Base-by-base conservation (phyloP, 345 rosid species). In the Cochlearia excelsa region DNA sequence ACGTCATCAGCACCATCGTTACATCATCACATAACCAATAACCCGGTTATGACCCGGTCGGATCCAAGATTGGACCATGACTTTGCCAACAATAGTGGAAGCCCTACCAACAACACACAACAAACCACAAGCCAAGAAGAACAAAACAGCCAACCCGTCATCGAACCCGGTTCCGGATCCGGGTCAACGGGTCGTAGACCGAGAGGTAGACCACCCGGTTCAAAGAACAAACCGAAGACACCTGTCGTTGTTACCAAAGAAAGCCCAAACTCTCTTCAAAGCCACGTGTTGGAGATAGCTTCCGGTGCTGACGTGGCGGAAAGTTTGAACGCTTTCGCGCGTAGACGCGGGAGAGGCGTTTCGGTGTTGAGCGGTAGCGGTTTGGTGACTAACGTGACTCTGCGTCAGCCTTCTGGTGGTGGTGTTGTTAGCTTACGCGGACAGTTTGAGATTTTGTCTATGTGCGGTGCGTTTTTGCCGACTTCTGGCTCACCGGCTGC, bases 311-410 rank as follows among this genome's bases (percentile, higher is more conserved):
- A 92, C 76, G 74, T 92, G 7, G 80, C 53, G 0, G 95, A 81
- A 52, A 78, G 90, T 75, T 54, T 92, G 1, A 75, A 86, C 43
- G 72, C 73, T 28, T 92, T 82, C 37, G 79, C 95, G 1, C 81
- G 75, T 41, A 81, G 82, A 26, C 86, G 88, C 39, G 84, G 82
- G 50, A 67, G 90, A 0, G 98, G 98, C 2, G 87, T 92, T 9
- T 88, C 95, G 0, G 80, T 92, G n/a, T 69, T 91, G 10, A 82
- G 90, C 29, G 98, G 96, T 1, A 86, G 83, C 31, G 98, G 98
- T 29, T 56, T 82, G 44, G 98, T 91, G 5, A 70, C 81, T 5
- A 82, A 86, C 44, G 92, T 91, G 4, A 81, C 88, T 23, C 82
- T 91, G 38, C 78, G 90, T 58, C 98, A 91, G 68, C 90, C 95